Evolutionary conservation across 345 rosid genomes (phyloP), one percentile per base, ranked within the genome.

Genomic region (Viola odorata): DNA sequence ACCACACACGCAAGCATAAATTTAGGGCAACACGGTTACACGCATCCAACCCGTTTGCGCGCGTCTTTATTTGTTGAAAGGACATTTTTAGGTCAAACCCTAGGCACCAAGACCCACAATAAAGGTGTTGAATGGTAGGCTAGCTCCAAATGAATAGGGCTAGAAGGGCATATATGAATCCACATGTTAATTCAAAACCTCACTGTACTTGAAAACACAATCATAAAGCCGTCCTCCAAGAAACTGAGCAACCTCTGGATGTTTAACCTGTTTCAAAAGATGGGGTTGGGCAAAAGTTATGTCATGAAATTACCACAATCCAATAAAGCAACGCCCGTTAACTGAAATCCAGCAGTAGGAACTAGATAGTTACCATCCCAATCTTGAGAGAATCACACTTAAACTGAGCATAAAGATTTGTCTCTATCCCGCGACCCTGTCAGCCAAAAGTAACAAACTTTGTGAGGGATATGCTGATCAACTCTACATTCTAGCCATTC

Each of bases 341-440:
- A 40, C 9, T 45, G 40, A 38, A 55, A 14, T 44, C 36, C 32
- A 17, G 8, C 32, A 16, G 53, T 10, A n/a, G 32, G 1, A 40
- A 55, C 4, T 54, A 61, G 65, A 32, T 56, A 32, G 16, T 73
- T 82, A 95, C 99, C 99, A 91, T 95, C 63, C 89, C 99, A 51
- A 95, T 88, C 81, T 95, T 95, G 69, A 95, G 81, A 57, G 99
- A 91, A 74, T 95, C 99, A 8, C 97, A 91, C 75, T 85, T 95
- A 68, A 95, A 95, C 78, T 82, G 92, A 12, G 97, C 97, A 58
- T 95, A 91, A 49, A 95, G 96, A 70, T 95, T 95, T 48, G 97
- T 95, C 85, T 95, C 97, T 63, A 95, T 91, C 57, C 97, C 99
- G 50, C 96, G 97, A 48, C 99, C 99, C 97, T 95, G 88, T 61